Conservation (phyloP, 2,329 filamentous ascomycete species). For the Metarhizium album region DNA sequence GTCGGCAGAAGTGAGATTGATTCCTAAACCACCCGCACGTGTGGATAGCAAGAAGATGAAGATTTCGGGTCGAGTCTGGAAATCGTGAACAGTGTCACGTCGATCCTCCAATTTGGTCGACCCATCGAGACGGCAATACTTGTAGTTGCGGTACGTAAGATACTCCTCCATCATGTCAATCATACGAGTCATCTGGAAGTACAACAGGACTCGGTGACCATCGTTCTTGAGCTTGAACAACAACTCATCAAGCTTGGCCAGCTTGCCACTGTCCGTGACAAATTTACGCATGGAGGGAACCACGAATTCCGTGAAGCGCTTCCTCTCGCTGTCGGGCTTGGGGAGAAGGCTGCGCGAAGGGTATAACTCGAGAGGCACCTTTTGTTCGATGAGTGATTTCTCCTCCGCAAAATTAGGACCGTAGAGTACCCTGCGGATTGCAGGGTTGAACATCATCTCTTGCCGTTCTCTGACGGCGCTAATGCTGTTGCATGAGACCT, state of each 20-base stretch:
- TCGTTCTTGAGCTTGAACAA: constrained; percentile 84
- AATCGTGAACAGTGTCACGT: constrained; percentile 90
- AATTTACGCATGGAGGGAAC: constrained; percentile 97
- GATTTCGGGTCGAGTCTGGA: constrained; percentile 88
- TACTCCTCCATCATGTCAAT: constrained; percentile 99
- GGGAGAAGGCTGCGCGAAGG: constrained; percentile 61
- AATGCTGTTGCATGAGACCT: constrained; percentile 64
- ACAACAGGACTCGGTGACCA: constrained; percentile 85
- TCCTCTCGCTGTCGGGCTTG: constrained; percentile 66
- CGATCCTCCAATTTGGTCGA: constrained; percentile 96
- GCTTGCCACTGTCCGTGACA: constrained; percentile 93
- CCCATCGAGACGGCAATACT: constrained; percentile 92
- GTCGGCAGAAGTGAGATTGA: constrained; percentile 92
- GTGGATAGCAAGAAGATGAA: constrained; percentile 96
- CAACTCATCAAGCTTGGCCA: constrained; percentile 80
- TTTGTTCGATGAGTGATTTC: constrained; percentile 60
- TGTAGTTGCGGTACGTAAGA: constrained; percentile 96
- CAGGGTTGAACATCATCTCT: constrained; percentile 65
- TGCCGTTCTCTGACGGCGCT: constrained; percentile 55
- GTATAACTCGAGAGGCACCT: constrained; percentile 54
- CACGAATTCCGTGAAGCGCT: constrained; percentile 78
- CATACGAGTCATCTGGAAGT: constrained; percentile 99
- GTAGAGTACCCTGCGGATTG: constrained; percentile 65
- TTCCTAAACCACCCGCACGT: constrained; percentile 92
- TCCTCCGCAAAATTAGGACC: constrained; percentile 57